Percentiles rank a stretch among this genome's conserved stretches.
Evolutionary conservation across 148 eudicot species (phyloP).

Genomic region (Arbutus unedo): DNA sequence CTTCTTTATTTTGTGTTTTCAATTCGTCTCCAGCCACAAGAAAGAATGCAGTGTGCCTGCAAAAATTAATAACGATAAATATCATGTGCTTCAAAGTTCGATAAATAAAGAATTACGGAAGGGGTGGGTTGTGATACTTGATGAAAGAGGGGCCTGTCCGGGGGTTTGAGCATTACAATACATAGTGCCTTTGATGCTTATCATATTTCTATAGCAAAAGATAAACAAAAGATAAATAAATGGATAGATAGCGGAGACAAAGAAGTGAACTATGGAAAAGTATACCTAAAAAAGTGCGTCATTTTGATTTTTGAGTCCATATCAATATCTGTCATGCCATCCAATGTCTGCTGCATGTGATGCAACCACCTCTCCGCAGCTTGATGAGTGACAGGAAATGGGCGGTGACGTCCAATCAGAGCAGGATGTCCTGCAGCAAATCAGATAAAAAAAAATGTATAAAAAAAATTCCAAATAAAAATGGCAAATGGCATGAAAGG

Average conservation of each 20-base stretch:
- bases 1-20: conserved; percentile 49
- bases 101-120: background rate
- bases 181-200: background rate
- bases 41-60: conserved; percentile 91
- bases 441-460: background rate
- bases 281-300: conserved; percentile 86
- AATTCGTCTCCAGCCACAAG: conserved; percentile 93
- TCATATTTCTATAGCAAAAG: background rate
- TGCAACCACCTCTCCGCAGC: conserved; percentile 95
- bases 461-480: background rate
- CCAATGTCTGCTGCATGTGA: conserved; percentile 83
- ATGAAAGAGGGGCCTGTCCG: background rate
- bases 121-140: background rate
- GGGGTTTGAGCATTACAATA: background rate
- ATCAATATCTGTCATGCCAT: conserved; percentile 57
- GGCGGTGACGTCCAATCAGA: conserved; percentile 81
- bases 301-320: conserved; percentile 66
- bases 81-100: background rate
- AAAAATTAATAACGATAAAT: background rate
- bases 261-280: background rate
- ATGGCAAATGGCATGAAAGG: background rate
- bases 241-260: background rate
- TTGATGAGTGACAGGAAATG: conserved; percentile 78
- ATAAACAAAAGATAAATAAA: background rate
- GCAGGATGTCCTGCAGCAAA: conserved; percentile 78